Base-by-base conservation (phyloP, 2,329 filamentous ascomycete species). In the Trichoderma sp. region DNA sequence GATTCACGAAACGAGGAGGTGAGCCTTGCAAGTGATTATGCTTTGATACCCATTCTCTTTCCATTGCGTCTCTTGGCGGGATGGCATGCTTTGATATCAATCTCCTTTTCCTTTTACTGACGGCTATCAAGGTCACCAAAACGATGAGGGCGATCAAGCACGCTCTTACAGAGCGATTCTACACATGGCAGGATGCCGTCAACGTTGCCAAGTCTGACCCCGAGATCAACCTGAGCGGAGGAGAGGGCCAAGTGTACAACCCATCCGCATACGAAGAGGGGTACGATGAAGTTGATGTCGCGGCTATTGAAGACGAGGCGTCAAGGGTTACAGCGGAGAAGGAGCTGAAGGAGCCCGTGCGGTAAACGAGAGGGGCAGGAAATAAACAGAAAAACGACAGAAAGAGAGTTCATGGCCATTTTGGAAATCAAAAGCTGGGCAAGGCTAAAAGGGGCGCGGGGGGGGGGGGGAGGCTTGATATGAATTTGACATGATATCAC, bases 81-180 rank as follows among this genome's bases (percentile, higher is more conserved):
- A 32, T 32, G 30, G 30, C 30, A 32, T 32, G 3, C 11, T 34
- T 13, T 34, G 11, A 13, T 34, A 14, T 34, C 32, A 34, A 13
- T 34, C 32, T 34, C 3, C 4, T 34, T 34, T 8, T 7, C n/a
- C 16, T 21, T 34, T 49, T 58, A 58, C 63, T 66, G 24, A 66
- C 21, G 28, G 1, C 10, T 39, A 46, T 24, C 30, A 97, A 97
- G 93, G 87, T 97, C 70, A 85, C 85, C 74, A 83, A 84, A 77
- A 97, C 95, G 28, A 93, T 95, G 87, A 87, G 88, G 76, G 85
- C 86, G 56, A 97, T 98, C 80, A 93, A 93, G 82, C 91, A 96
- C 73, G 87, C 90, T 60, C 83, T 98, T 76, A 95, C 92, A 43
- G 94, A 97, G 81, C 87, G 95, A 75, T 96, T 89, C 82, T 95